A percentile compares a stretch with the other conserved stretches of the same genome.
Conservation (phyloP, 176 grass and related monocot species). For the Thalia dealbata region DNA sequence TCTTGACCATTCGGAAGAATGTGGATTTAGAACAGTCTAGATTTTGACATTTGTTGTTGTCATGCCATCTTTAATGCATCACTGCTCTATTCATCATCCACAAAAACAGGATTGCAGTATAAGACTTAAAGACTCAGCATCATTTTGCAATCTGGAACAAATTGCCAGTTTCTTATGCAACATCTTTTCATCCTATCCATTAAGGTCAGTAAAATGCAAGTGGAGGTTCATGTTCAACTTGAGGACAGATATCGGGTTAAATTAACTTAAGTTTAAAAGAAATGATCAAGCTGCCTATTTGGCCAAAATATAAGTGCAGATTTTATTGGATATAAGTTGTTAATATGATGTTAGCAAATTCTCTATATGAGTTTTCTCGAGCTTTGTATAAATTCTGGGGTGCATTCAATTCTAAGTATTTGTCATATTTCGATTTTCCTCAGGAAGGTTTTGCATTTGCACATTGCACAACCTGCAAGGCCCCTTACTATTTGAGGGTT, state of each 20-base stretch:
- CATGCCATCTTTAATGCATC: neutral
- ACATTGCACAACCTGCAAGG: conserved; percentile 99
- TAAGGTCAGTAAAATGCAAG: neutral
- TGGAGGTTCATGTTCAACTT: neutral
- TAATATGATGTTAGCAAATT: neutral
- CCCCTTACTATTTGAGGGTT: conserved; percentile 94
- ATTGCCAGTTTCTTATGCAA: too few species aligned
- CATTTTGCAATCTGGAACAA: too few species aligned
- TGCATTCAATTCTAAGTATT: neutral
- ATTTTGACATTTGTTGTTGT: neutral
- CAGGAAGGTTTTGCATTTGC: conserved; percentile 99
- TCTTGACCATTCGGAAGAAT: neutral
- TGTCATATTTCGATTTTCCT: conserved; percentile 21
- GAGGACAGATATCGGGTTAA: neutral
- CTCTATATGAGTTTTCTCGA: neutral
- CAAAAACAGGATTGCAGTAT: neutral
- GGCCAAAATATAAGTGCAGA: too few species aligned
- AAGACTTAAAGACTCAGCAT: too few species aligned
- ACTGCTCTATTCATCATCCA: neutral
- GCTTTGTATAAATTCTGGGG: neutral
- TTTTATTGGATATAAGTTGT: neutral
- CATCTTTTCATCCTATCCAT: too few species aligned
- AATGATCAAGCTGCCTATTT: neutral
- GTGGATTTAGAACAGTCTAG: neutral
- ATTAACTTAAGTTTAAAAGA: neutral